phyloP scores from a whole-genome alignment of 2,329 filamentous ascomycete species.

The Trichoderma oligosporum region DNA sequence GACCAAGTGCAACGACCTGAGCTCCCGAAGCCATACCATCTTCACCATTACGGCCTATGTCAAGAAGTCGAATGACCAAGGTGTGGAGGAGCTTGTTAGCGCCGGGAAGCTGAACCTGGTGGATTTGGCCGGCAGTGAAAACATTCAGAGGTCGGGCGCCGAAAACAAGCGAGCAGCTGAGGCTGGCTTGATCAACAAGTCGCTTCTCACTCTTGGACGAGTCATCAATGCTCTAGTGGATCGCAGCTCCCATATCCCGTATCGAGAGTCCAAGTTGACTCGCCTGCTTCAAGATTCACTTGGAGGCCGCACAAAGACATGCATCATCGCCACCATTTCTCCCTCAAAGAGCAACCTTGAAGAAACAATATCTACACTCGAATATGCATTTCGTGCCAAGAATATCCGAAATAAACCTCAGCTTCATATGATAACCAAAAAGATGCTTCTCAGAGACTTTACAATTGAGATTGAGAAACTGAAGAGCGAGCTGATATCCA shows the following conservation, averaged over 20 bases:
- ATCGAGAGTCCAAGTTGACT: constrained; percentile 92
- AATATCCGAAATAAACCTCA: constrained; percentile 99
- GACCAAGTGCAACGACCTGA: constrained; percentile 99
- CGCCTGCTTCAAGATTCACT: constrained; percentile 93
- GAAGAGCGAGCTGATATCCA: constrained; percentile 89
- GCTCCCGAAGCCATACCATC: constrained; percentile 93
- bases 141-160: constrained; percentile 92
- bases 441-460: constrained; percentile 85
- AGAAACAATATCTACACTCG: constrained; percentile 95
- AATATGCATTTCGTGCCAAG: constrained; percentile 97
- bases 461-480: constrained; percentile 90
- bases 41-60: constrained; percentile 94
- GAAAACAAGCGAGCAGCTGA: constrained; percentile 97
- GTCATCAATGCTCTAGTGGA: constrained; percentile 98
- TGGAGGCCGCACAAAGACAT: constrained; percentile 92
- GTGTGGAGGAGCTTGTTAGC: constrained; percentile 84
- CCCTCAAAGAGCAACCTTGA: constrained; percentile 93
- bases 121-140: constrained; percentile 94
- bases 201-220: constrained; percentile 84
- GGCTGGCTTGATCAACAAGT: constrained; percentile 97
- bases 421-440: constrained; percentile 90
- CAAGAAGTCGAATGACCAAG: constrained; percentile 74
- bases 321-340: constrained; percentile 95
- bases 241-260: constrained; percentile 81
- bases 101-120: constrained; percentile 94